Base-by-base conservation (phyloP, 1,284 basidiomycete species). In the Marasmius tenuissimus region DNA sequence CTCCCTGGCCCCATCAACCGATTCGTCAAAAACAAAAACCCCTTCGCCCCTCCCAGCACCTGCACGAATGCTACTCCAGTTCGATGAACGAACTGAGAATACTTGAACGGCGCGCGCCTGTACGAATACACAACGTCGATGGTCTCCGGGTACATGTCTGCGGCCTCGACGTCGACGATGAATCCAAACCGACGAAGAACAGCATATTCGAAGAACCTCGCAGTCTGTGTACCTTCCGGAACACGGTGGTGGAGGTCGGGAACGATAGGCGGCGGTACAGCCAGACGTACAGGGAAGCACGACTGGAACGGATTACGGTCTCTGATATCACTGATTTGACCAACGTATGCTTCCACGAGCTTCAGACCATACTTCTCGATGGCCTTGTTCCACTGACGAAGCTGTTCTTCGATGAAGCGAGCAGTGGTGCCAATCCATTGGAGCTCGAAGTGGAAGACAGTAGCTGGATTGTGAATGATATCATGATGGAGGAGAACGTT, bases 341-440 rank as follows among this genome's bases (percentile, higher is more conserved):
- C 88, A 33, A 96, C 93, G 63, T 94, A 95, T 0, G 93, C 93
- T 72, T 98, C 97, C 53, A 98, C 93, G 9, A 98, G 85, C 68
- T 90, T 93, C 60, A 99, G 81, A 1, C 97, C 97, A 67, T 96
- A 96, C 52, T 91, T 85, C 68, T 98, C 96, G 39, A 97, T 92
- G 1, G 87, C 85, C 38, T 93, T 84, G 54, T 87, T 88, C 92
- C 96, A 97, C 58, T 86, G 84, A 47, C 92, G 88, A 10, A 98
- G 82, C 42, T 91, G 82, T 68, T 97, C 95, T 66, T 99, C 97
- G 62, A 99, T 93, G 65, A 92, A 91, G n/a, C 93, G 87, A n/a
- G 95, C 93, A 0, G 95, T 96, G 0, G 96, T 94, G 9, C 95
- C 96, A 27, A 98, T 89, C 97, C 97, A 99, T 67, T 98, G 95